Evolutionary conservation across 495 filamentous ascomycete species (phyloP).

Genomic region (Elaphomyces granulatus): DNA sequence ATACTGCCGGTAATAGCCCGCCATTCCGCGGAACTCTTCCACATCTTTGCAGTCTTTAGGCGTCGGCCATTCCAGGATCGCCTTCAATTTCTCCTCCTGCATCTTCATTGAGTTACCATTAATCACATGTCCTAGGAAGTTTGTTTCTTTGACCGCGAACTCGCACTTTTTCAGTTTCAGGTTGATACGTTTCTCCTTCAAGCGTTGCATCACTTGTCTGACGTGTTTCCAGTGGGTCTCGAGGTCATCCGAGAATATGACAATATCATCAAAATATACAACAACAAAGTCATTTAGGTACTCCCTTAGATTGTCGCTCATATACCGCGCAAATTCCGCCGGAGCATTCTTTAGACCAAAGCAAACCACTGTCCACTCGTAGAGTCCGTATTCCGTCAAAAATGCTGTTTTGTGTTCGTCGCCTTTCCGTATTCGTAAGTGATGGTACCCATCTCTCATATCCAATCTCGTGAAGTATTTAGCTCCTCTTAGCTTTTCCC

Average conservation of each 20-base stretch:
- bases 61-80: constrained; percentile 5
- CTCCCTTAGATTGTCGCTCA: constrained; percentile 5
- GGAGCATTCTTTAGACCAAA: constrained; percentile 10
- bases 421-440: not conserved
- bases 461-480: not conserved
- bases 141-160: constrained; percentile 6
- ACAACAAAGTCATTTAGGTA: constrained; percentile 8
- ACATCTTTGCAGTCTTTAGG: constrained; percentile 5
- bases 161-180: constrained; percentile 10
- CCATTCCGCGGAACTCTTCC: constrained; percentile 5
- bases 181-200: constrained; percentile 3
- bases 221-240: constrained; percentile 6
- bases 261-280: constrained; percentile 10
- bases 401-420: constrained; percentile 10
- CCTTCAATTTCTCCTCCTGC: constrained; percentile 6
- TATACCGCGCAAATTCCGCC: constrained; percentile 8
- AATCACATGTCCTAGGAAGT: constrained; percentile 7
- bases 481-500: not conserved
- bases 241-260: constrained; percentile 6
- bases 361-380: constrained; percentile 9
- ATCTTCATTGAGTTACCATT: constrained; percentile 2
- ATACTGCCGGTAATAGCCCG: constrained; percentile 9
- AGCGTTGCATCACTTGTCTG: not conserved
- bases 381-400: constrained; percentile 7
- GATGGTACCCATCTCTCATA: not conserved